Conservation (phyloP, 2,329 filamentous ascomycete genomes). For the Aspergillus quadricinctus region DNA sequence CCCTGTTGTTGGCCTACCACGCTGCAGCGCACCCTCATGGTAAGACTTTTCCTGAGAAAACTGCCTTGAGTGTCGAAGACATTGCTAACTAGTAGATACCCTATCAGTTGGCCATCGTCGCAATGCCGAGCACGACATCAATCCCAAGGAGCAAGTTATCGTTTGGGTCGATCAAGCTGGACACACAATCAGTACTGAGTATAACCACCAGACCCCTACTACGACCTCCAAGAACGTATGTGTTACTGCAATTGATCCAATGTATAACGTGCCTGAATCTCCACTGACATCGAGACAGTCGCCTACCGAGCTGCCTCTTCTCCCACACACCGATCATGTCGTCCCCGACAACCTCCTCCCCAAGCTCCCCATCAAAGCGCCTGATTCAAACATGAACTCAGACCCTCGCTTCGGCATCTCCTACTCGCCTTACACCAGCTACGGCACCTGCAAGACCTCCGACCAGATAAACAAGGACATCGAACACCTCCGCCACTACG, state of each 20-base stretch:
- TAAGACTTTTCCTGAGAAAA: conserved; percentile 8
- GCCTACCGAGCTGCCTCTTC: background rate
- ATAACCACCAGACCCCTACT: conserved; percentile 22
- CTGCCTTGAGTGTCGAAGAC: conserved; percentile 14
- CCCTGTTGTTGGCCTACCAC: conserved; percentile 16
- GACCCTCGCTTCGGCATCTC: conserved; percentile 45
- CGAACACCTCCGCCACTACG: conserved; percentile 53
- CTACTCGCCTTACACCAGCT: conserved; percentile 55
- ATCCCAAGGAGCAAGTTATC: conserved; percentile 43
- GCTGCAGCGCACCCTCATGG: conserved; percentile 21
- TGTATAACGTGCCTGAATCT: background rate
- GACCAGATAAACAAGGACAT: conserved; percentile 64
- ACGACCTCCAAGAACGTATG: conserved; percentile 8
- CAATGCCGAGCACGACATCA: conserved; percentile 31
- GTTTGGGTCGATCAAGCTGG: conserved; percentile 60
- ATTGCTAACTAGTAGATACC: conserved; percentile 1
- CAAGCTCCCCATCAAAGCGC: background rate
- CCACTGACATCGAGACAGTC: background rate
- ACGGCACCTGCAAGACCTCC: conserved; percentile 62
- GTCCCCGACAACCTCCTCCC: background rate
- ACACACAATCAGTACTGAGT: conserved; percentile 42
- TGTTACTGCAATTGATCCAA: conserved; percentile 1
- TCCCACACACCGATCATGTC: background rate
- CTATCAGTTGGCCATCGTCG: background rate
- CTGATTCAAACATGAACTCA: conserved; percentile 1